These are phyloP conservation scores for Trichosporon inkin DNA, from an alignment of 1,284 basidiomycete genomes.

Conservation along the genomic window DNA sequence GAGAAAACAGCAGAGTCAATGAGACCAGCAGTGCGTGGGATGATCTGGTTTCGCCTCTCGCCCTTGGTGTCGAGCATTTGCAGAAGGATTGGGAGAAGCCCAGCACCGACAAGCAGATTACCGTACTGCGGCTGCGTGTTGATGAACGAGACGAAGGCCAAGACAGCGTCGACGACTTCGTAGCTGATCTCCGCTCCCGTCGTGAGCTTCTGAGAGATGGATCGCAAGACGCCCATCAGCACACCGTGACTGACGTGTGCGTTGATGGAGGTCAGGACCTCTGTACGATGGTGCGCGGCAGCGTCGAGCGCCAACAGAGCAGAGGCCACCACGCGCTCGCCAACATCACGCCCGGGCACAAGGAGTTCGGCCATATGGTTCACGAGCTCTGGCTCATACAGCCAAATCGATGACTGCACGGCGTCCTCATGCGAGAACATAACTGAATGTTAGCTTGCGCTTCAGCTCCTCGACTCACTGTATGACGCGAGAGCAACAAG, in stretches of 20 bases:
- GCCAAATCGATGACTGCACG: conserved; percentile 76
- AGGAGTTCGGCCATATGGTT: conserved; percentile 83
- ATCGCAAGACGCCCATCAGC: conserved; percentile 78
- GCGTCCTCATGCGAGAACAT: conserved; percentile 71
- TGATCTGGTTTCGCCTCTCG: conserved; percentile 35
- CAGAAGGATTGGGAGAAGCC: conserved; percentile 81
- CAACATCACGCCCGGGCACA: conserved; percentile 59
- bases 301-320: conserved; percentile 87
- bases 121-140: conserved; percentile 78
- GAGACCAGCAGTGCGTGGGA: conserved; percentile 68
- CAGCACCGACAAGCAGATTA: conserved; percentile 95
- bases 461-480: conserved; percentile 44
- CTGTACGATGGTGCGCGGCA: conserved; percentile 76
- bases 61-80: conserved; percentile 70
- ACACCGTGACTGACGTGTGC: conserved; percentile 96
- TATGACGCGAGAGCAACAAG: conserved; percentile 84
- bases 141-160: conserved; percentile 83
- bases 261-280: conserved; percentile 85
- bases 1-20: conserved; percentile 85
- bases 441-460: conserved; percentile 49
- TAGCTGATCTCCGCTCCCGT: conserved; percentile 60
- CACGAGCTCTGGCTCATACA: conserved; percentile 86
- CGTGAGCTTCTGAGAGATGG: conserved; percentile 67
- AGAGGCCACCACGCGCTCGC: conserved; percentile 67
- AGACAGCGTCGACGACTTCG: conserved; percentile 77